phyloP scores from a whole-genome alignment of 208 protist species.

The Trypanosomatidae sp. region DNA sequence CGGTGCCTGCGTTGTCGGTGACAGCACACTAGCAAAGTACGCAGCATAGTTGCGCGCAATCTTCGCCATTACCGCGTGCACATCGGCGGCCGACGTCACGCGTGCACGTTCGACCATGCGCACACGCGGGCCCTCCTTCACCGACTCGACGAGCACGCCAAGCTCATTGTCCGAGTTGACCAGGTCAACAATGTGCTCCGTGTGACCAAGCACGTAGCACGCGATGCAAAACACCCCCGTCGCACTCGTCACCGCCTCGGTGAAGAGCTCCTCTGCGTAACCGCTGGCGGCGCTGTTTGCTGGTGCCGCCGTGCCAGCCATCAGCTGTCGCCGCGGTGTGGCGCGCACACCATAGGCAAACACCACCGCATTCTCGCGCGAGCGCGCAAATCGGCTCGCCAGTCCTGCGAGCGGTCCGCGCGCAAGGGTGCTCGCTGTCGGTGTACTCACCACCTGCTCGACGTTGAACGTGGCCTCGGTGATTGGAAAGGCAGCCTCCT shows the following conservation, averaged over 20 bases:
- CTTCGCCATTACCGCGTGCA: constrained; percentile 32
- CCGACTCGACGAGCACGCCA: constrained; percentile 72
- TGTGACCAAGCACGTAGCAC: constrained; percentile 57
- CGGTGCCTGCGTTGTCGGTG: constrained; percentile 56
- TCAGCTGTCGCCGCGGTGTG: constrained; percentile 70
- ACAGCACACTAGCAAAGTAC: constrained; percentile 59
- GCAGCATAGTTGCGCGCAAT: constrained; percentile 69
- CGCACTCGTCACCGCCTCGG: constrained; percentile 25
- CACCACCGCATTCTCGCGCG: constrained; percentile 69
- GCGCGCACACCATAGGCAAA: constrained; percentile 78
- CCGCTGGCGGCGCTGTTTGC: constrained; percentile 8
- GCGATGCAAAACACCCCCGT: constrained; percentile 56
- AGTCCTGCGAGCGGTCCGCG: constrained; percentile 17
- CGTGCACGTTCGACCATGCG: constrained; percentile 56
- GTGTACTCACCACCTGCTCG: constrained; percentile 33
- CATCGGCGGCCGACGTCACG: constrained; percentile 39
- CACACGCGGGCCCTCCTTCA: constrained; percentile 78
- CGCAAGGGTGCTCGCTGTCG: constrained; percentile 13
- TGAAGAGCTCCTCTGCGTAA: constrained; percentile 55
- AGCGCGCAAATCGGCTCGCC: constrained; percentile 34
- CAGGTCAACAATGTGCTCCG: constrained; percentile 71
- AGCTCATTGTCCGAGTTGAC: constrained; percentile 67
- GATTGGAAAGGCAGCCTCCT: constrained; percentile 55
- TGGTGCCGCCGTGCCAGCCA: constrained; percentile 67
- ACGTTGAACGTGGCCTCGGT: constrained; percentile 45